Percentiles rank a stretch among this genome's conserved stretches.
phyloP scores from a whole-genome alignment of 441 rosid genomes.

The Geranium incanum region DNA sequence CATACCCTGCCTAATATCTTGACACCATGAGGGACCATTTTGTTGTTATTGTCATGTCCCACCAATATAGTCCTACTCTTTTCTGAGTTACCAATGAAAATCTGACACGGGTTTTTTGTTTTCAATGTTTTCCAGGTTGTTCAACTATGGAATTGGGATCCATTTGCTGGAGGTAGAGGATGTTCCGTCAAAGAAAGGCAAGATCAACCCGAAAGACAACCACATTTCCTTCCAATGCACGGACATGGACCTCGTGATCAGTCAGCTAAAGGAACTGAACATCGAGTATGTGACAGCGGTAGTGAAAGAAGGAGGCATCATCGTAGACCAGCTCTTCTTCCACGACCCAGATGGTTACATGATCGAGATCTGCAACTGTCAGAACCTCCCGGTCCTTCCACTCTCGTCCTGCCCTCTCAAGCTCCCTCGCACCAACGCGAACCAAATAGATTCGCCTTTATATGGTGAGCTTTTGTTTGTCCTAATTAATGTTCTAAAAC shows the following conservation, averaged over 20 bases:
- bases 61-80: neutral
- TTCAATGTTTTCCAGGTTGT: conserved; percentile 12
- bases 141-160: conserved; percentile 21
- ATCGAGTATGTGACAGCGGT: conserved; percentile 20
- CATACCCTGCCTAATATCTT: neutral
- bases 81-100: neutral
- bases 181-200: conserved; percentile 15
- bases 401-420: conserved; percentile 18
- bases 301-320: conserved; percentile 19
- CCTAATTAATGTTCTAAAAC: too few species aligned
- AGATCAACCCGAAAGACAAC: conserved; percentile 22
- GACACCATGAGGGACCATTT: neutral
- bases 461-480: neutral
- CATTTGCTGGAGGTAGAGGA: conserved; percentile 19
- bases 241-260: conserved; percentile 11
- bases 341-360: conserved; percentile 23
- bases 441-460: neutral
- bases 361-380: conserved; percentile 23
- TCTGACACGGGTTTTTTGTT: neutral
- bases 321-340: conserved; percentile 23
- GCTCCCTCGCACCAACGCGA: neutral
- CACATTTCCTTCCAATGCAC: conserved; percentile 24
- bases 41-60: neutral
- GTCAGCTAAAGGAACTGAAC: conserved; percentile 11
- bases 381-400: conserved; percentile 21